Percentiles rank a stretch among this genome's conserved stretches.
Conservation (phyloP, 306 rosid species). For the Purshia tridentata region DNA sequence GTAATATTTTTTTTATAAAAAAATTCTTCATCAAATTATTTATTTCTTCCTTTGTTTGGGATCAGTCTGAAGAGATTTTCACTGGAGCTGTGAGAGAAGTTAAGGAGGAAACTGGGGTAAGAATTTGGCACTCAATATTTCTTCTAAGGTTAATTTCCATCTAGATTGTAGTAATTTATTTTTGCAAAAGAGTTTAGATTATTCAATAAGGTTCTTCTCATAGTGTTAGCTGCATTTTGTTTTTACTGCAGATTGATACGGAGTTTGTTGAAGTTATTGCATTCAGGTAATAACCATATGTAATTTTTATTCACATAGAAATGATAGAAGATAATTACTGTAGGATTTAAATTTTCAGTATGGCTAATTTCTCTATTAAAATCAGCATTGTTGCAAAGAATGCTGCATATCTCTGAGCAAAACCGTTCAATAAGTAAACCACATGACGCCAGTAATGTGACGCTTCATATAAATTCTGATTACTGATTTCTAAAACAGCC, state of each 20-base stretch:
- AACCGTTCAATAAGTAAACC: neutral
- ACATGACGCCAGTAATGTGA: neutral
- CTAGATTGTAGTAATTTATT: slow-evolving; percentile 3
- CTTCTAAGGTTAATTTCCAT: neutral
- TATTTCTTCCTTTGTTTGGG: slow-evolving; percentile 18
- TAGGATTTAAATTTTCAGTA: neutral
- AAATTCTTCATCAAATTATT: too few species aligned
- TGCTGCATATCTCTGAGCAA: neutral
- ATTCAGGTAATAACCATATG: slow-evolving; percentile 61
- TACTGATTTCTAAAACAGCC: neutral
- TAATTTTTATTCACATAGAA: neutral
- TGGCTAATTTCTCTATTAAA: neutral
- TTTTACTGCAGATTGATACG: slow-evolving; percentile 67
- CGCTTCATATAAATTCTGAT: neutral
- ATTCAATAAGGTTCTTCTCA: slow-evolving; percentile 12
- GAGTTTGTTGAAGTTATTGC: slow-evolving; percentile 92
- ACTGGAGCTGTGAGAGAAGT: slow-evolving; percentile 96
- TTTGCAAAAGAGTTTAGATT: neutral
- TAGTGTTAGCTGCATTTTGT: slow-evolving; percentile 22
- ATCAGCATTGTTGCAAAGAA: neutral
- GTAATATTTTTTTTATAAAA: neutral
- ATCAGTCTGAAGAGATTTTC: slow-evolving; percentile 87
- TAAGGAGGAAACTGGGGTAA: slow-evolving; percentile 95
- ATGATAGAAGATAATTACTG: neutral
- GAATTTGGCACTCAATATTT: slow-evolving; percentile 12